phyloP scores from a whole-genome alignment of 352 stramenopile species.

The Globisporangium cederbergense region DNA sequence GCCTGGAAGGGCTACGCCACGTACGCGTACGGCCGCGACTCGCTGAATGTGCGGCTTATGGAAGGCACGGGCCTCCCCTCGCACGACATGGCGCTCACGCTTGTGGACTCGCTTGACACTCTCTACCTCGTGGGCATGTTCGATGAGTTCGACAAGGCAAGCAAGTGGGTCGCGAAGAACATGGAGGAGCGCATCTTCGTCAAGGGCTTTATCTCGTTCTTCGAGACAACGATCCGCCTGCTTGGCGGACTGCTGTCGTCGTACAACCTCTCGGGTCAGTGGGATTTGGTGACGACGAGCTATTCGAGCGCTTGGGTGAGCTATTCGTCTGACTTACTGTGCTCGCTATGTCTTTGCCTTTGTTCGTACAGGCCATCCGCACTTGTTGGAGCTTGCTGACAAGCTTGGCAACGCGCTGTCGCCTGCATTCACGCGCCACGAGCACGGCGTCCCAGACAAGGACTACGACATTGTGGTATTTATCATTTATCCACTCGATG shows the following conservation, averaged over 20 bases:
- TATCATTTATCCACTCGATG: slow-evolving; percentile 16
- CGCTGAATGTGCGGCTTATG: slow-evolving; percentile 63
- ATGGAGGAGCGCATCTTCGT: slow-evolving; percentile 70
- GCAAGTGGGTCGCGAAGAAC: slow-evolving; percentile 57
- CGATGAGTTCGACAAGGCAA: slow-evolving; percentile 70
- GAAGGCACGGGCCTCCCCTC: slow-evolving; percentile 44
- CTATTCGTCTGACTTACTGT: neutral
- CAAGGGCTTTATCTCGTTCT: slow-evolving; percentile 62
- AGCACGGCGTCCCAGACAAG: slow-evolving; percentile 58
- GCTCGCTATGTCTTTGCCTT: neutral
- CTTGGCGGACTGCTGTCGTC: slow-evolving; percentile 69
- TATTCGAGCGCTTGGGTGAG: neutral
- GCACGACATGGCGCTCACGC: slow-evolving; percentile 76
- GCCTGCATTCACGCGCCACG: slow-evolving; percentile 46
- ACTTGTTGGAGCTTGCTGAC: slow-evolving; percentile 54
- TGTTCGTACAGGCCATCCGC: slow-evolving; percentile 31
- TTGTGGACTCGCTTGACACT: slow-evolving; percentile 79
- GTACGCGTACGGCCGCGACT: slow-evolving; percentile 70
- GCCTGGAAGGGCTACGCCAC: slow-evolving; percentile 78
- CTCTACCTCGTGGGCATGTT: slow-evolving; percentile 76
- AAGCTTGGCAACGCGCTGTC: slow-evolving; percentile 65
- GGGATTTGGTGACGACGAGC: neutral
- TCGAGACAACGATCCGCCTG: slow-evolving; percentile 79
- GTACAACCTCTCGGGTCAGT: slow-evolving; percentile 55
- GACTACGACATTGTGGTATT: slow-evolving; percentile 63